Evolutionary conservation across 192 early-diverging fungal species (phyloP), one percentile per base, ranked within the genome.

Genomic region (Linderina pennispora): DNA sequence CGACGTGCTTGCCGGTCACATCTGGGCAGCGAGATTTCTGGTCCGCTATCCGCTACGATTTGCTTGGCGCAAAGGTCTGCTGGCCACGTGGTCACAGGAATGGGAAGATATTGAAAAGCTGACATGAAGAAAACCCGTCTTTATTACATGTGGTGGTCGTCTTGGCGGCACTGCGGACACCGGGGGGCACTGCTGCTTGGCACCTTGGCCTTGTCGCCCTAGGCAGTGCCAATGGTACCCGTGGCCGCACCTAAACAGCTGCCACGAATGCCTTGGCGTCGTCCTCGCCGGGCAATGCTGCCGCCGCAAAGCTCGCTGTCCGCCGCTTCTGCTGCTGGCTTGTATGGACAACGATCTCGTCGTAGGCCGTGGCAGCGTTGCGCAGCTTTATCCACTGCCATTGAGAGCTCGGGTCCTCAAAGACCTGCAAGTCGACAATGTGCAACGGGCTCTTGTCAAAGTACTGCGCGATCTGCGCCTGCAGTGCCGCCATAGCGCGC

Each of bases 311-410:
- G 18, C n/a, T 10, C 6, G 28, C 28, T 31, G 28, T 31, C 28
- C 28, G 5, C 28, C 11, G 5, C 28, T 31, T 31, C 28, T 5
- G 38, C 16, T 23, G 10, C 24, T 35, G 21, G 45, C 21, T 49
- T 28, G 26, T 25, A 2, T 43, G 43, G 35, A 57, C 20, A 48
- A n/a, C 44, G 15, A 53, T 47, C 23, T 44, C 48, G 36, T 61
- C 50, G 36, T 57, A 47, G 1, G 55, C 40, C 15, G 49, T 43
- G 4, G 60, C 40, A 3, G 60, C 59, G 13, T 42, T 48, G 44
- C 67, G 67, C 51, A 73, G 53, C 53, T 73, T 73, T 41, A 73
- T 65, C 69, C 69, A 73, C 40, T 64, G 62, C 62, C 56, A 59
- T 58, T 73, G 69, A 22, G 61, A 48, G 23, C 40, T 25, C 24